These are phyloP conservation scores for Flagelloscypha sp. DNA, from an alignment of 768 basidiomycete genomes.

Conservation along the genomic window DNA sequence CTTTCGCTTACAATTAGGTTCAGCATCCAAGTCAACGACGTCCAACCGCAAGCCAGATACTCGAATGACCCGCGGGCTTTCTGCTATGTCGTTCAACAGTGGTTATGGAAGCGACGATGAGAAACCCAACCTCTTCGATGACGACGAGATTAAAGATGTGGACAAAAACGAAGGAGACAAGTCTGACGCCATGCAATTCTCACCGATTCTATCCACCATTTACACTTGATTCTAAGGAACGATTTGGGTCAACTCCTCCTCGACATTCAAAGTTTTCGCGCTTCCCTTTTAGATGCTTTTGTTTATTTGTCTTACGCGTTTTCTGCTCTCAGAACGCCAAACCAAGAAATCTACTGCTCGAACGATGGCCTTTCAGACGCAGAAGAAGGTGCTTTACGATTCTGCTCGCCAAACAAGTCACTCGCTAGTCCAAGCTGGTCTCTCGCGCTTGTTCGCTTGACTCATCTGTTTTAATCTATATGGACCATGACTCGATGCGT, in stretches of 20 bases:
- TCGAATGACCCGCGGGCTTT: too few relatives aligned
- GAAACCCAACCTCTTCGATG: too few relatives aligned
- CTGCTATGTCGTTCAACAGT: too few relatives aligned
- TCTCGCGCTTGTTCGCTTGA: not conserved
- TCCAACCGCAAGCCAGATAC: too few relatives aligned
- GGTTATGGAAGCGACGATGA: too few relatives aligned
- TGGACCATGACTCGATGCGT: conserved; percentile 1
- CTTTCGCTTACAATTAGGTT: too few relatives aligned
- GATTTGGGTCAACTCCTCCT: conserved; percentile 8
- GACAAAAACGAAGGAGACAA: conserved; percentile 10
- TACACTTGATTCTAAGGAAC: too few relatives aligned
- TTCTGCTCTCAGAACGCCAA: conserved; percentile 19
- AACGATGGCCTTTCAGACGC: conserved; percentile 17
- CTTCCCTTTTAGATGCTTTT: too few relatives aligned
- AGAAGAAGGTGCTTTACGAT: conserved; percentile 26
- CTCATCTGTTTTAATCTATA: not conserved
- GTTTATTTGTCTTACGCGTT: too few relatives aligned
- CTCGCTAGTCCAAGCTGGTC: conserved; percentile 20
- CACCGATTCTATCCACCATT: too few relatives aligned
- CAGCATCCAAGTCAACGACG: too few relatives aligned
- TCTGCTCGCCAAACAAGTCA: conserved; percentile 23
- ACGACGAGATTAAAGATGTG: conserved; percentile 14
- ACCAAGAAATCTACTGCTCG: conserved; percentile 19
- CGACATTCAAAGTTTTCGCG: conserved; percentile 17
- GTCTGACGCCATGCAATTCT: conserved; percentile 6